Evolutionary conservation across 179 eudicot genomes (phyloP).

Genomic region (Amaranthus tricolor): DNA sequence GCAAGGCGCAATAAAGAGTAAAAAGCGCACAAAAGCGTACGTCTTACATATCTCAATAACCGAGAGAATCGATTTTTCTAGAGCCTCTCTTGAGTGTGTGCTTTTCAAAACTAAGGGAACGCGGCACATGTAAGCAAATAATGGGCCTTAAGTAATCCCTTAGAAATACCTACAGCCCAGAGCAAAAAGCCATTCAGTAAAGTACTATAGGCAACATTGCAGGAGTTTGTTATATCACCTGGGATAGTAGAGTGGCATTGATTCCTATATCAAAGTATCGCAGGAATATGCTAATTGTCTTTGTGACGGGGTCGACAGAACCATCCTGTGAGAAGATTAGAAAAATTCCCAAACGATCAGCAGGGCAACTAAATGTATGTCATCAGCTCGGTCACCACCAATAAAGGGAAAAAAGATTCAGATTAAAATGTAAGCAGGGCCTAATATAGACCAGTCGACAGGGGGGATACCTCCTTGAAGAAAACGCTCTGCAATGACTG

Average conservation of each 20-base stretch:
- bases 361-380: background rate
- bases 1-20: no score
- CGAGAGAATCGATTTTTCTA: no score
- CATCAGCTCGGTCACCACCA: constrained; percentile 13
- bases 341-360: background rate
- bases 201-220: constrained; percentile 1
- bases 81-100: no score
- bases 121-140: background rate
- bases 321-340: constrained; percentile 61
- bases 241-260: constrained; percentile 75
- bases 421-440: constrained; percentile 11
- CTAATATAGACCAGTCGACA: constrained; percentile 14
- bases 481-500: constrained; percentile 99
- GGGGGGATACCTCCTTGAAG: constrained; percentile 73
- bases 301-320: constrained; percentile 96
- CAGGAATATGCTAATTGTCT: constrained; percentile 79
- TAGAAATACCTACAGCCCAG: background rate
- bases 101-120: no score
- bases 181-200: background rate
- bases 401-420: background rate
- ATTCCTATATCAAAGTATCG: constrained; percentile 94
- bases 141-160: background rate
- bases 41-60: no score
- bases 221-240: constrained; percentile 43
- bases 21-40: no score